Conservation (phyloP, 495 filamentous ascomycete species). For the Apodospora peruviana region DNA sequence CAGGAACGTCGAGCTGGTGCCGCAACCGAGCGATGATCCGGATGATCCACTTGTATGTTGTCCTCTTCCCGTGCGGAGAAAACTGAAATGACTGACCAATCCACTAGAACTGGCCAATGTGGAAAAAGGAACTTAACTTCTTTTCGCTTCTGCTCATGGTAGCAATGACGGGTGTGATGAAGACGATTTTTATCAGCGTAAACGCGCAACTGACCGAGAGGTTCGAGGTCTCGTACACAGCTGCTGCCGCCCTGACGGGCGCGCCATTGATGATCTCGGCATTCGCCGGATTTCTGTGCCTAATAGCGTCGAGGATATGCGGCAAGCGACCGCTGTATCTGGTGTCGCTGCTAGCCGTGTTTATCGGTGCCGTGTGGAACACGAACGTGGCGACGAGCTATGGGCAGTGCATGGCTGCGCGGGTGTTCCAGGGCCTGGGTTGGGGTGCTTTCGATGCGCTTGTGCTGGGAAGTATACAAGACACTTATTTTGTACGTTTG, state of each 20-base stretch:
- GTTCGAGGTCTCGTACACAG: conserved; percentile 38
- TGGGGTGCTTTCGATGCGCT: conserved; percentile 50
- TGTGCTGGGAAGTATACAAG: conserved; percentile 40
- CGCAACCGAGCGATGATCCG: conserved; percentile 42
- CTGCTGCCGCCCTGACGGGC: conserved; percentile 40
- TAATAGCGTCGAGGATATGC: conserved; percentile 33
- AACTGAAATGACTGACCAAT: neutral
- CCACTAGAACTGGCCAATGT: conserved; percentile 43
- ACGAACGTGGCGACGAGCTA: conserved; percentile 36
- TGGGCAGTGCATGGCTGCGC: conserved; percentile 41
- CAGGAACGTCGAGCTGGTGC: conserved; percentile 39
- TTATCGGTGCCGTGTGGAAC: conserved; percentile 43
- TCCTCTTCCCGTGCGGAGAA: neutral
- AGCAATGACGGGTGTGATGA: conserved; percentile 38
- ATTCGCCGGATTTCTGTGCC: conserved; percentile 33
- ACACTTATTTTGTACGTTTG: conserved; percentile 47
- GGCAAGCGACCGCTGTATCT: conserved; percentile 46
- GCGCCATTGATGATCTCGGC: conserved; percentile 44
- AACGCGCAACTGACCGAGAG: conserved; percentile 34
- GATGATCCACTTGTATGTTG: conserved; percentile 44
- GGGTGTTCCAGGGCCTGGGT: conserved; percentile 46
- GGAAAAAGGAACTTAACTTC: conserved; percentile 45
- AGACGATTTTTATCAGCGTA: conserved; percentile 45
- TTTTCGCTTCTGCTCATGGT: conserved; percentile 35
- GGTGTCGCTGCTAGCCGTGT: conserved; percentile 33